Base-by-base conservation (phyloP, 2,329 filamentous ascomycete species). In the Colletotrichum navitas region DNA sequence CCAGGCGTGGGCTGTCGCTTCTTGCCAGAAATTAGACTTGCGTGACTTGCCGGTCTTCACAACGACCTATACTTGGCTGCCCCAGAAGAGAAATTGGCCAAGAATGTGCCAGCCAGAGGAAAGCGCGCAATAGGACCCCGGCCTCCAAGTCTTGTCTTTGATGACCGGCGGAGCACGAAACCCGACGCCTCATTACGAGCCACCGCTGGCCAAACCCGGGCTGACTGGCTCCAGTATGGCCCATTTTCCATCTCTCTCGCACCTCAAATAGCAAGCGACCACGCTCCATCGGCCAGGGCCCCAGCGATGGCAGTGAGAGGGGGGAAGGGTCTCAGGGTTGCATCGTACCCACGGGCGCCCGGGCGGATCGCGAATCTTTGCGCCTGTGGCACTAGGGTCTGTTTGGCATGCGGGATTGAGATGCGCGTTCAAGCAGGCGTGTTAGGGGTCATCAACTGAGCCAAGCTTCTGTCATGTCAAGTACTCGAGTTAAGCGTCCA, bases 341-440 rank as follows among this genome's bases (percentile, higher is more conserved):
- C 69, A 72, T 72, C 54, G 59, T 64, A 68, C 65, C 60, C 65
- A 72, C 45, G 47, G 55, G 59, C 59, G 68, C 65, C 59, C 68
- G 65, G 69, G 68, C 65, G 55, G 65, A 72, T 72, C 69, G 69
- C 65, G 69, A 69, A 72, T 72, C 69, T 72, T 72, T 69, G 54
- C 69, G 51, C 65, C 60, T 71, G 26, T 71, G 54, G 65, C 65
- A 71, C 65, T 63, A 71, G 47, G 59, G 65, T 65, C 59, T 69
- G 54, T 60, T 72, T 43, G 66, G 69, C 69, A 63, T 72, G 69
- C 69, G 59, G 65, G 69, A 72, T 72, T 72, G 65, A 72, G 69
- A 68, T 72, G 66, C 69, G 69, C 65, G 66, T 54, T 72, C 54
- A 39, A 63, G 59, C 63, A 63, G 36, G 55, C 59, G 59, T 59